Percentiles rank a stretch among this genome's conserved stretches.
Conservation (phyloP, 352 stramenopile genomes). For the Phytophthora cajani region DNA sequence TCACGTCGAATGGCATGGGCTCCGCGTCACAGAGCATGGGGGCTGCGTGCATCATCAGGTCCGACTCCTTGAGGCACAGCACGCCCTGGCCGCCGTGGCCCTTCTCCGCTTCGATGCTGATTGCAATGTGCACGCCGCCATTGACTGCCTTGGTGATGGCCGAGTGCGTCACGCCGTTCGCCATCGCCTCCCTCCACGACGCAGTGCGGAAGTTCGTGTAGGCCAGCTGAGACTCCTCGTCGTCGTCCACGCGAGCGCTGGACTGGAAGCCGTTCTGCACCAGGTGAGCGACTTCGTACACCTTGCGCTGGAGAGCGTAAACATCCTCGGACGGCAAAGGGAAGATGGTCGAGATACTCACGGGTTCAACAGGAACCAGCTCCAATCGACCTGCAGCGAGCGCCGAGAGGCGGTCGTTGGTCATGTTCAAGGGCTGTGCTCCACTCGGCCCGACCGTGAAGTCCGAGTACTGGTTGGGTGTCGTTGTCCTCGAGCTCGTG, state of each 20-base stretch:
- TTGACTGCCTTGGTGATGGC: slow-evolving; percentile 78
- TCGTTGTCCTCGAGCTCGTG: slow-evolving; percentile 37
- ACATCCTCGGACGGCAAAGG: slow-evolving; percentile 77
- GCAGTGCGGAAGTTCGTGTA: slow-evolving; percentile 78
- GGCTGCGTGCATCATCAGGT: slow-evolving; percentile 52
- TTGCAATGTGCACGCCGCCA: slow-evolving; percentile 69
- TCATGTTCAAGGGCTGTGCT: slow-evolving; percentile 34
- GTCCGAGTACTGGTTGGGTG: slow-evolving; percentile 45
- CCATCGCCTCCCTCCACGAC: slow-evolving; percentile 62
- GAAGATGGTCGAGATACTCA: slow-evolving; percentile 78
- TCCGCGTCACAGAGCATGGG: slow-evolving; percentile 51
- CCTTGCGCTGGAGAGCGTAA: slow-evolving; percentile 75
- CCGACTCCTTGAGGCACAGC: slow-evolving; percentile 67
- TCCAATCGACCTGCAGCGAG: slow-evolving; percentile 46
- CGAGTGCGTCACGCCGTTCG: slow-evolving; percentile 66
- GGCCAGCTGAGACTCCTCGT: slow-evolving; percentile 70
- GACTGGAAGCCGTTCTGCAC: slow-evolving; percentile 78
- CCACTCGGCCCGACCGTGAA: slow-evolving; percentile 31
- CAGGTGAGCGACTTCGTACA: slow-evolving; percentile 76
- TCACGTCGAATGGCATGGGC: slow-evolving; percentile 72
- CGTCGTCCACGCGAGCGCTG: slow-evolving; percentile 60
- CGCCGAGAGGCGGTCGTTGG: slow-evolving; percentile 39
- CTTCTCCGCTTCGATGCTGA: slow-evolving; percentile 73
- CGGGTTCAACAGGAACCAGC: slow-evolving; percentile 60
- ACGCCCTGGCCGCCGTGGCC: slow-evolving; percentile 69